Percentiles rank a stretch among this genome's conserved stretches.
Evolutionary conservation across 345 rosid species (phyloP).

Genomic region (Boechera stricta): DNA sequence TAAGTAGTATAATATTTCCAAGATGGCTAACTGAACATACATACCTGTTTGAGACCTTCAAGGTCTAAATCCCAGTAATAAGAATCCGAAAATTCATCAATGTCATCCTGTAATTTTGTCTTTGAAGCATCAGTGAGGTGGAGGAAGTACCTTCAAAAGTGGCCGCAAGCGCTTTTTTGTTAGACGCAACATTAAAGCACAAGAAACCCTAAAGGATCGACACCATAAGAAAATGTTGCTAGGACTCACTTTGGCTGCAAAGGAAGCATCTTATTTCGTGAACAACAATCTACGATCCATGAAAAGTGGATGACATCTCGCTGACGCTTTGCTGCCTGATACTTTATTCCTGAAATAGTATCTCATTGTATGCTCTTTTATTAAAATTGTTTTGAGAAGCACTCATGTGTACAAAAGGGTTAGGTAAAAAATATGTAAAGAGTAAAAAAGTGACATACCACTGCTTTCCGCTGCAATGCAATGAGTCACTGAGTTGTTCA

Average conservation of each 20-base stretch:
- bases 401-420: slow-evolving; percentile 9
- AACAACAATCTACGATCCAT: slow-evolving; percentile 89
- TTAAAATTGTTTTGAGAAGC: background rate
- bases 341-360: slow-evolving; percentile 74
- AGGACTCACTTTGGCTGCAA: slow-evolving; percentile 80
- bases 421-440: slow-evolving; percentile 27
- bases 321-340: slow-evolving; percentile 80
- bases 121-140: slow-evolving; percentile 74
- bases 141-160: slow-evolving; percentile 74
- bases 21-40: slow-evolving; percentile 23
- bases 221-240: slow-evolving; percentile 21
- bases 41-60: slow-evolving; percentile 81
- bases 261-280: slow-evolving; percentile 74
- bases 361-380: slow-evolving; percentile 21
- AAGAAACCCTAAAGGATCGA: slow-evolving; percentile 15
- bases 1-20: slow-evolving; percentile 14
- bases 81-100: slow-evolving; percentile 87
- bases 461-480: slow-evolving; percentile 91
- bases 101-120: slow-evolving; percentile 76
- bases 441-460: slow-evolving; percentile 61
- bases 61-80: slow-evolving; percentile 84
- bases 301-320: slow-evolving; percentile 86
- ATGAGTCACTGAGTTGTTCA: slow-evolving; percentile 87
- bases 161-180: slow-evolving; percentile 6
- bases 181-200: slow-evolving; percentile 9